Conservation (phyloP, 331 rosid genomes). For the Prunus yedoensis region DNA sequence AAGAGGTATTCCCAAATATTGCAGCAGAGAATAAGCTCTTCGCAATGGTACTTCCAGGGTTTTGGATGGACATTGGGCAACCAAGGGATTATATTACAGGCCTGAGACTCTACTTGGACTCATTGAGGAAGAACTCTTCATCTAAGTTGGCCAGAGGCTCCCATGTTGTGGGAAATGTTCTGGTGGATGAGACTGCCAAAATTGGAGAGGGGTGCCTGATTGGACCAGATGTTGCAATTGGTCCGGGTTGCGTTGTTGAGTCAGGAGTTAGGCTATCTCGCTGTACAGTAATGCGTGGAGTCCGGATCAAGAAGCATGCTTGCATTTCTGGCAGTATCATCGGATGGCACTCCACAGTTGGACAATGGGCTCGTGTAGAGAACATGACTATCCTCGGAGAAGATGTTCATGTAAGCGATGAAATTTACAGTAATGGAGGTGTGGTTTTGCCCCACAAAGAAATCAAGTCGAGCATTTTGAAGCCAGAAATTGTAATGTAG, state of each 20-base stretch:
- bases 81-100: slow-evolving; percentile 89
- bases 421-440: slow-evolving; percentile 84
- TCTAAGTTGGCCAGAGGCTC: slow-evolving; percentile 61
- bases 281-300: slow-evolving; percentile 83
- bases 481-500: slow-evolving; percentile 91
- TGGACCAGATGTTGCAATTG: slow-evolving; percentile 88
- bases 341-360: slow-evolving; percentile 89
- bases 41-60: slow-evolving; percentile 94
- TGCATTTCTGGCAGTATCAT: slow-evolving; percentile 79
- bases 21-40: slow-evolving; percentile 70
- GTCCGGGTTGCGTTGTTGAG: slow-evolving; percentile 80
- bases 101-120: slow-evolving; percentile 77
- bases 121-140: slow-evolving; percentile 69
- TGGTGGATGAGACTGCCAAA: slow-evolving; percentile 76
- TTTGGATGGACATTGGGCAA: slow-evolving; percentile 97
- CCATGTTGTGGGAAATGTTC: slow-evolving; percentile 75
- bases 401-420: slow-evolving; percentile 84
- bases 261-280: slow-evolving; percentile 78
- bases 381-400: slow-evolving; percentile 90
- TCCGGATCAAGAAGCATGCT: slow-evolving; percentile 75
- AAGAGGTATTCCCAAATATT: slow-evolving; percentile 84
- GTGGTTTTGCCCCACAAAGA: slow-evolving; percentile 91
- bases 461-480: slow-evolving; percentile 79
- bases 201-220: slow-evolving; percentile 85
- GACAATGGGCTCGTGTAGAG: slow-evolving; percentile 88